These are phyloP conservation scores for Carex littledalei DNA, from an alignment of 176 grass and related monocot genomes.

Conservation along the genomic window DNA sequence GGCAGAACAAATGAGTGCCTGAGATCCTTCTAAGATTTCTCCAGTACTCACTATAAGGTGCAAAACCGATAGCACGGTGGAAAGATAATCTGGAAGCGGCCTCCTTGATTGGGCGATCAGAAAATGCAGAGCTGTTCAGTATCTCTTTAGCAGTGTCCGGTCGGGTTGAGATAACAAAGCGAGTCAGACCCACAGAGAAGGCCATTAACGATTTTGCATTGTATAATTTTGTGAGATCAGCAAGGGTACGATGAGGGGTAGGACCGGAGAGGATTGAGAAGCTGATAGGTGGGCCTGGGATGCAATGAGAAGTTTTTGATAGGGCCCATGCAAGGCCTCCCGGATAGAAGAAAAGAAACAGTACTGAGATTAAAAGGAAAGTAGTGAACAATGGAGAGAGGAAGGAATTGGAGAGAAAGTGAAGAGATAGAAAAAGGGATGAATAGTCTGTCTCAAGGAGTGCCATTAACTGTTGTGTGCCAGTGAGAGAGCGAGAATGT, in stretches of 20 bases:
- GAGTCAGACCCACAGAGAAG: slow-evolving; percentile 29
- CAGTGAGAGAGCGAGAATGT: background rate
- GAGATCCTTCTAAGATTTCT: slow-evolving; percentile 31
- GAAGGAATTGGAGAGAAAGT: background rate
- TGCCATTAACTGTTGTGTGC: background rate
- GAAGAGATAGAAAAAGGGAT: slow-evolving; percentile 5
- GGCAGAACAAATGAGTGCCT: slow-evolving; percentile 28
- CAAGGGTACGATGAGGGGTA: slow-evolving; percentile 25
- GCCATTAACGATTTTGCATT: slow-evolving; percentile 30
- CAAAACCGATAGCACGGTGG: slow-evolving; percentile 29
- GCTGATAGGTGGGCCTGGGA: slow-evolving; percentile 16
- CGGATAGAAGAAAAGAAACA: slow-evolving; percentile 20
- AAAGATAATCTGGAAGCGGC: background rate
- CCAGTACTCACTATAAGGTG: slow-evolving; percentile 42
- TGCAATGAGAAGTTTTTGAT: background rate
- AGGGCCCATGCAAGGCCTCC: slow-evolving; percentile 27
- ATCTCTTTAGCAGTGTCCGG: slow-evolving; percentile 31
- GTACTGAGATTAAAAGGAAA: background rate
- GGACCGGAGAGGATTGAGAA: slow-evolving; percentile 22
- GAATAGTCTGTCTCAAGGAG: background rate
- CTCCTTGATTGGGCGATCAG: background rate
- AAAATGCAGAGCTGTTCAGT: slow-evolving; percentile 36
- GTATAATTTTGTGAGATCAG: background rate
- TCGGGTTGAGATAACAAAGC: slow-evolving; percentile 26
- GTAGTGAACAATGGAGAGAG: slow-evolving; percentile 5